phyloP scores from a whole-genome alignment of 441 rosid species.

The Euphorbia schlechtendalii region DNA sequence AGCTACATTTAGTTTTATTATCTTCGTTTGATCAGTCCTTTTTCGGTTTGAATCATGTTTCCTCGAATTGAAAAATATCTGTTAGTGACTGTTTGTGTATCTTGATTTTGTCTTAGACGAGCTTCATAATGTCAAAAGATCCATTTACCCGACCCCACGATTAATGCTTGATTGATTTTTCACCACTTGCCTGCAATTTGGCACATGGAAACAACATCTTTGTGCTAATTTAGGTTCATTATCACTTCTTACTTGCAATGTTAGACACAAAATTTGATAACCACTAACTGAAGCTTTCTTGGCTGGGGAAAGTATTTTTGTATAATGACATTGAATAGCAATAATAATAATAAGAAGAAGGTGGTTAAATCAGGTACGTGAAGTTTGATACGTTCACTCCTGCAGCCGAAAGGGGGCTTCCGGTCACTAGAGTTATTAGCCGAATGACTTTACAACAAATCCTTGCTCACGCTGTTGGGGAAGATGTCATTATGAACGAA shows the following conservation, averaged over 20 bases:
- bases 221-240: too few species aligned
- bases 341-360: too few species aligned
- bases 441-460: constrained; percentile 86
- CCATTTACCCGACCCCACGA: too few species aligned
- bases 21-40: too few species aligned
- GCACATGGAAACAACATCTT: neutral
- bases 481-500: constrained; percentile 61
- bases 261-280: neutral
- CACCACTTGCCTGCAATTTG: neutral
- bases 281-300: constrained; percentile 2
- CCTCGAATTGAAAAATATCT: neutral
- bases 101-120: neutral
- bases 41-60: too few species aligned
- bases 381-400: constrained; percentile 97
- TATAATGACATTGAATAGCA: constrained; percentile 19
- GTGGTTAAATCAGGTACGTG: constrained; percentile 77
- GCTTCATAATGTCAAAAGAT: too few species aligned
- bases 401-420: constrained; percentile 79
- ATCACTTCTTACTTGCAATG: neutral
- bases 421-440: constrained; percentile 83
- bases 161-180: neutral
- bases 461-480: constrained; percentile 71
- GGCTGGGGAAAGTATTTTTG: neutral
- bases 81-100: too few species aligned
- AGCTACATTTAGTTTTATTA: neutral